Percentiles rank a stretch among this genome's conserved stretches.
Conservation (phyloP, 768 basidiomycete species). For the Kwoniella dejecticola region DNA sequence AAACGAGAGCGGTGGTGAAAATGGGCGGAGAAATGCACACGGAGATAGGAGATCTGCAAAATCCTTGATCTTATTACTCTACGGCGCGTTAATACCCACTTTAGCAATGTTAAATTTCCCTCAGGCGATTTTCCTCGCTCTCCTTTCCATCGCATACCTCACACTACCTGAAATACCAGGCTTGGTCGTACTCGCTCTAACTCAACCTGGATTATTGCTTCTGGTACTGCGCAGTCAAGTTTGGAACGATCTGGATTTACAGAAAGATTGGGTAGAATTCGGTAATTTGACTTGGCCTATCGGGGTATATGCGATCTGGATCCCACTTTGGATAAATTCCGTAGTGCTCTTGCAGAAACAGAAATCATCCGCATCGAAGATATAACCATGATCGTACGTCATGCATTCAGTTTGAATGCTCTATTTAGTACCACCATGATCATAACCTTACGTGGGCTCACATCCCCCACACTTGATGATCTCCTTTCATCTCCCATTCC, state of each 20-base stretch:
- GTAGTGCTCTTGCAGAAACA: constrained; percentile 1
- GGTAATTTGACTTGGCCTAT: constrained; percentile 38
- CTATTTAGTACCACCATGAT: too few relatives aligned
- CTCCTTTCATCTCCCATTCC: constrained; percentile 67
- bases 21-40: too few relatives aligned
- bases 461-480: constrained; percentile 59
- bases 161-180: too few relatives aligned
- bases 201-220: constrained; percentile 18
- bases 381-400: too few relatives aligned
- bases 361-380: too few relatives aligned
- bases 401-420: too few relatives aligned
- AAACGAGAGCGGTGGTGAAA: too few relatives aligned
- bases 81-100: constrained; percentile 82
- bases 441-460: too few relatives aligned
- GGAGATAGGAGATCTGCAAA: neutral
- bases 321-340: constrained; percentile 33
- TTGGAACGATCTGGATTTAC: constrained; percentile 13
- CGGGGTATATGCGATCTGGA: constrained; percentile 36
- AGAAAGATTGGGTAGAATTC: constrained; percentile 28
- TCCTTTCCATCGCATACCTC: constrained; percentile 53
- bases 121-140: constrained; percentile 71
- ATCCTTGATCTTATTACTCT: constrained; percentile 74
- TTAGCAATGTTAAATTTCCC: constrained; percentile 91
- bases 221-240: neutral
- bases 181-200: neutral